phyloP scores from a whole-genome alignment of 331 rosid species.

The Acacia pycnantha region DNA sequence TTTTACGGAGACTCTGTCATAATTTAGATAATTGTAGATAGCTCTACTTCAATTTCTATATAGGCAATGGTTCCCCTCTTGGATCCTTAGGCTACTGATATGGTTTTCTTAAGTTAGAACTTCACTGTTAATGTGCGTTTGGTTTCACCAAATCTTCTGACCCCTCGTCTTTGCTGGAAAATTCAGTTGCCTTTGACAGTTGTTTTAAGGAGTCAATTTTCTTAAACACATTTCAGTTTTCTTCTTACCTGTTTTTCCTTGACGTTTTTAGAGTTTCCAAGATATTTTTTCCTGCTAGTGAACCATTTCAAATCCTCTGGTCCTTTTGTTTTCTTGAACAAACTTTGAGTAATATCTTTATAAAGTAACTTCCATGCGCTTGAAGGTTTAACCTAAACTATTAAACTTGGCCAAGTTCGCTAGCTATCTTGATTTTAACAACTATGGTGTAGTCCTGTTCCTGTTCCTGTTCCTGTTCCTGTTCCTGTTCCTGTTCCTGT shows the following conservation, averaged over 20 bases:
- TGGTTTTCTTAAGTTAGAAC: background rate
- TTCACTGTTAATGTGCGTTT: background rate
- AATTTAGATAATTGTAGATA: background rate
- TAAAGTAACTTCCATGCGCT: background rate
- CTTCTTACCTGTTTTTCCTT: background rate
- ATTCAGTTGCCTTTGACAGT: background rate
- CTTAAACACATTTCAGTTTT: background rate
- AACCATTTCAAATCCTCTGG: background rate
- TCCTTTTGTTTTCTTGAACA: background rate
- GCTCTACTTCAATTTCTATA: background rate
- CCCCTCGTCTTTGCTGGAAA: background rate
- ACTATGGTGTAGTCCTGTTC: background rate
- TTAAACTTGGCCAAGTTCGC: background rate
- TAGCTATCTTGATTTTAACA: background rate
- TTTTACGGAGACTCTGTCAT: background rate
- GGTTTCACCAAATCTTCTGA: background rate
- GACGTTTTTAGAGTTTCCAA: background rate
- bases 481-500: too few relatives aligned
- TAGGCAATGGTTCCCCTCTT: background rate
- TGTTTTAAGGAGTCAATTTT: background rate
- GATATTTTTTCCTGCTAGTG: background rate
- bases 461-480: background rate
- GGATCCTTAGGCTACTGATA: background rate
- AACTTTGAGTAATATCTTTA: background rate
- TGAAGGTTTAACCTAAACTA: background rate